Conservation (phyloP, 2,329 filamentous ascomycete genomes). For the Trichoderma atroviride region DNA sequence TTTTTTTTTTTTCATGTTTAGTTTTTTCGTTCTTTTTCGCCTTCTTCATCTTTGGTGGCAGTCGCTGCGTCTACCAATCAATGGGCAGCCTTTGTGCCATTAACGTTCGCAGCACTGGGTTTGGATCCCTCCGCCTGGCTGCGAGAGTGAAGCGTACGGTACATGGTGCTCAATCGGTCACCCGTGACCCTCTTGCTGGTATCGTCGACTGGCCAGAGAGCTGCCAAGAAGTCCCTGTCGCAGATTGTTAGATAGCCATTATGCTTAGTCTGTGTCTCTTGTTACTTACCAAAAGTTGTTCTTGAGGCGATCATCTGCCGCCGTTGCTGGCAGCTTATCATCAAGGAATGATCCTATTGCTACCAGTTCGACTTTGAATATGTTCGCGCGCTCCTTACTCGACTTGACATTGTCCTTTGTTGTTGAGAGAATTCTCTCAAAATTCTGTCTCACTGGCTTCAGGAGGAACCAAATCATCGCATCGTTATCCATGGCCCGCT, state of each 20-base stretch:
- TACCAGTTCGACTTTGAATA: slow-evolving; percentile 63
- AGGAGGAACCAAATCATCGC: slow-evolving; percentile 54
- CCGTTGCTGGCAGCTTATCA: slow-evolving; percentile 46
- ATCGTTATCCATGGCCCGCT: slow-evolving; percentile 49
- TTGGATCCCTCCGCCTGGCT: slow-evolving; percentile 38
- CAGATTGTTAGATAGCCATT: slow-evolving; percentile 29
- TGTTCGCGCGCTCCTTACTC: slow-evolving; percentile 62
- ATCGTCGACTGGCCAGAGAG: slow-evolving; percentile 51
- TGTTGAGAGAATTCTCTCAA: slow-evolving; percentile 61
- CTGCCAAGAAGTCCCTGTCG: slow-evolving; percentile 49
- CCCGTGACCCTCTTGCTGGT: slow-evolving; percentile 50
- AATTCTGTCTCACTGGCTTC: slow-evolving; percentile 62
- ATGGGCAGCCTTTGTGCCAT: slow-evolving; percentile 37
- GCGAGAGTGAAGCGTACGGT: slow-evolving; percentile 44
- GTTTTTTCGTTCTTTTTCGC: background rate
- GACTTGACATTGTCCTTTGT: slow-evolving; percentile 65
- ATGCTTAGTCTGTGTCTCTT: too few relatives aligned
- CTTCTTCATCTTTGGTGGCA: background rate
- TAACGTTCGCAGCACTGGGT: slow-evolving; percentile 37
- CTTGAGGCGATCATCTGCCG: slow-evolving; percentile 47
- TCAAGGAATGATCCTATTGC: slow-evolving; percentile 66
- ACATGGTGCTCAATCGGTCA: slow-evolving; percentile 49
- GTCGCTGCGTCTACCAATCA: slow-evolving; percentile 6
- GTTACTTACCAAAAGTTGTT: slow-evolving; percentile 53
- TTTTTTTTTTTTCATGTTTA: background rate